A percentile compares a stretch with the other conserved stretches of the same genome.
These are phyloP conservation scores for Fusarium abutilonis DNA, from an alignment of 2,329 filamentous ascomycete genomes.

Conservation along the genomic window DNA sequence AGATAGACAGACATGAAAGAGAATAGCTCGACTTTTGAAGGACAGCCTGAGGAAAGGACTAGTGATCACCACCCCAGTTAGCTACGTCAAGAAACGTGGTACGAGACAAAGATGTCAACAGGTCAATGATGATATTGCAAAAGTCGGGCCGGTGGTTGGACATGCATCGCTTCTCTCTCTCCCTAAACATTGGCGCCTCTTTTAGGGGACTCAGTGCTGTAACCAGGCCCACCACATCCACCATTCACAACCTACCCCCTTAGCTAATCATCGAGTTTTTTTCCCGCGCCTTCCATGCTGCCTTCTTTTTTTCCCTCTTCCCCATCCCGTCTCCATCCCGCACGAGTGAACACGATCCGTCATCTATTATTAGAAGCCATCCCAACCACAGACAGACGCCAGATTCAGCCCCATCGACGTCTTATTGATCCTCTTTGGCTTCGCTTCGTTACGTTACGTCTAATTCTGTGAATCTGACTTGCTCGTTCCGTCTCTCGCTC, in stretches of 20 bases:
- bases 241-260: conserved; percentile 13
- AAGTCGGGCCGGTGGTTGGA: conserved; percentile 36
- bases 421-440: conserved; percentile 29
- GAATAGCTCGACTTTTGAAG: not conserved
- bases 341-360: conserved; percentile 47
- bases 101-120: not conserved
- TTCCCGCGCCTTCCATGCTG: conserved; percentile 36
- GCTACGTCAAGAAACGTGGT: conserved; percentile 12
- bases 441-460: conserved; percentile 4
- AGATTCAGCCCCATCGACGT: conserved; percentile 47
- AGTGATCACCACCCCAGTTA: too few relatives aligned
- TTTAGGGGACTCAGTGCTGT: conserved; percentile 30
- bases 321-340: conserved; percentile 36
- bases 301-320: conserved; percentile 42
- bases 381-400: conserved; percentile 41
- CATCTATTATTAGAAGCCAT: conserved; percentile 48
- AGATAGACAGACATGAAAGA: not conserved
- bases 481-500: not conserved
- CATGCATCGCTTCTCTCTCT: not conserved
- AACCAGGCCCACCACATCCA: conserved; percentile 12
- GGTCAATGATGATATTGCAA: conserved; percentile 16
- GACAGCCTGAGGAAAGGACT: not conserved
- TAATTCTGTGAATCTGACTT: not conserved
- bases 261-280: conserved; percentile 36
- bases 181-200: conserved; percentile 19